Conservation (phyloP, 306 rosid species). For the Pterocarpus macrocarpus region DNA sequence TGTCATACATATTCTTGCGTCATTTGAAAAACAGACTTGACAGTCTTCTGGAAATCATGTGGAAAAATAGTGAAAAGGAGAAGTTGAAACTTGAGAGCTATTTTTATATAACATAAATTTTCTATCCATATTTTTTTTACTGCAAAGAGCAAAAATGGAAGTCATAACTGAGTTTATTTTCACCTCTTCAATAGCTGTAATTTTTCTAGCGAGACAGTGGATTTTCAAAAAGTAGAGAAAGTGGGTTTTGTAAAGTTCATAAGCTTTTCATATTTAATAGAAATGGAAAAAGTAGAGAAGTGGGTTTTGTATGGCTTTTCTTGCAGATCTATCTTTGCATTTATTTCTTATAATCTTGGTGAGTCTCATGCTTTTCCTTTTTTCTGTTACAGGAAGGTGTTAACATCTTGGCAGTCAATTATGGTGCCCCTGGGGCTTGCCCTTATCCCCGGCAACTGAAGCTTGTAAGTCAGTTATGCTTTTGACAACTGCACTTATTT, state of each 20-base stretch:
- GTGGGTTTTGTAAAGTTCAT: conserved; percentile 25
- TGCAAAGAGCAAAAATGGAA: background rate
- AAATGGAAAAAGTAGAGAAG: conserved; percentile 11
- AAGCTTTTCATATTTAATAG: conserved; percentile 30
- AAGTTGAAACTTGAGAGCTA: background rate
- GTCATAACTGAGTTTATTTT: conserved; percentile 7
- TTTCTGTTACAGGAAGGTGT: conserved; percentile 78
- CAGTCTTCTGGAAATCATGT: conserved; percentile 21
- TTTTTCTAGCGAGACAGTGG: conserved; percentile 18
- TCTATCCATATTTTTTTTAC: background rate
- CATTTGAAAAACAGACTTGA: conserved; percentile 13
- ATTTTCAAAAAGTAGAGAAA: conserved; percentile 29
- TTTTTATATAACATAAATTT: conserved; percentile 14
- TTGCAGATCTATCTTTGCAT: conserved; percentile 16
- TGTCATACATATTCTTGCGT: conserved; percentile 16
- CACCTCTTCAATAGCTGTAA: conserved; percentile 2
- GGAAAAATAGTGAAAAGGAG: background rate
- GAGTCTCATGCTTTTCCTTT: conserved; percentile 30
- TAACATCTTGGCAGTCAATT: conserved; percentile 85
- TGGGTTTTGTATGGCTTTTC: conserved; percentile 23
- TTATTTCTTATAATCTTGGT: conserved; percentile 25
- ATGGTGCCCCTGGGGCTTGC: conserved; percentile 89
- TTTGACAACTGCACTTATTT: conserved; percentile 36
- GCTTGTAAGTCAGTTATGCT: conserved; percentile 62
- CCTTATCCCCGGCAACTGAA: conserved; percentile 82